Base-by-base conservation (phyloP, 495 filamentous ascomycete genomes). In the Neurospora terricola region DNA sequence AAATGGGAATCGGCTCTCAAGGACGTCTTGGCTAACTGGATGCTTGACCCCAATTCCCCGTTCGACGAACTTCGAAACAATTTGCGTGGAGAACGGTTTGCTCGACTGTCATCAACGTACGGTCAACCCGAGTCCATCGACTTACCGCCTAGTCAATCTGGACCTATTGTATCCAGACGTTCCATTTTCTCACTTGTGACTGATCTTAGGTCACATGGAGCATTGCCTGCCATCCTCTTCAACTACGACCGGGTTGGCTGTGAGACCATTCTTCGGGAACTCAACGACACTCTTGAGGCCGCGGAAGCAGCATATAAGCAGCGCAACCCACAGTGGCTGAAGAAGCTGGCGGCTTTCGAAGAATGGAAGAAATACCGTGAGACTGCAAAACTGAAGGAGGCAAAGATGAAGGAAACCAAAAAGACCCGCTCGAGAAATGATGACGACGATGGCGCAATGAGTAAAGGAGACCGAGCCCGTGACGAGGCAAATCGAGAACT, bases 211-310 rank as follows among this genome's bases (percentile, higher is more conserved):
- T 80, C 84, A 3, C 85, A 87, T 72, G 85, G 87, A 71, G 91
- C 90, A 3, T 83, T 95, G 6, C 92, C 92, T 0, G 91, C 90
- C 0, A 86, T 95, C 18, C 74, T 94, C 6, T 94, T 95, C 84
- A 93, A 92, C 72, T 94, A 91, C 77, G 90, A 93, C 72, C 87
- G 92, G 42, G 74, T 72, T 1, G 77, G 79, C 23, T 94, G 92
- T 73, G 91, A 94, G 79, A 74, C 75, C 3, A 84, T 92, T 16
- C 85, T 84, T 62, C 42, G 73, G 5, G 66, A 78, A 5, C 45
- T 94, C 1, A 68, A 89, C 4, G 43, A 76, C 5, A 79, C 90
- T 62, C 79, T 94, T 11, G 73, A 82, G 37, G 72, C 79, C 4
- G 83, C 86, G 0, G 92, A 94, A 76, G 68, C 75, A 0, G 59